Evolutionary conservation across 2,329 filamentous ascomycete genomes (phyloP).

Genomic region (Cadophora sp.): DNA sequence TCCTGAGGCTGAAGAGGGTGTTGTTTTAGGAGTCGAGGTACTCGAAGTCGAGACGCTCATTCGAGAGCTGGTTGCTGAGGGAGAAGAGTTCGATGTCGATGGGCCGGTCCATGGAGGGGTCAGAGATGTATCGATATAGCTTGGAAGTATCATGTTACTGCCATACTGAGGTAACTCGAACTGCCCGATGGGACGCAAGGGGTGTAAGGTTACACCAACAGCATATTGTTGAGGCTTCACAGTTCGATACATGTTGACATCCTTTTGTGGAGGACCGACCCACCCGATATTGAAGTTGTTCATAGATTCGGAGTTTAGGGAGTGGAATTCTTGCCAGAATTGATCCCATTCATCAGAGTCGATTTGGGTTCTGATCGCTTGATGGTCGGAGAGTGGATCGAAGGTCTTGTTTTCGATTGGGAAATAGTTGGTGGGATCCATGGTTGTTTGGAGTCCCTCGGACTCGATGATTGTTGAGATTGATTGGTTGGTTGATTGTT

Average conservation of each 20-base stretch:
- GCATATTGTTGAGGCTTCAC: not conserved
- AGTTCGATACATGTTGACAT: not conserved
- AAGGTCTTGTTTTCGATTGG: not conserved
- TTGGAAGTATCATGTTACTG: not conserved
- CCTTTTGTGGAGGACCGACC: not conserved
- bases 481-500: not conserved
- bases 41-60: not conserved
- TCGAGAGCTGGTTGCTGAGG: not conserved
- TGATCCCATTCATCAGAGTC: conserved; percentile 9
- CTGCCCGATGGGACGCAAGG: not conserved
- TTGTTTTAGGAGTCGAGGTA: not conserved
- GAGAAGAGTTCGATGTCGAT: conserved; percentile 9
- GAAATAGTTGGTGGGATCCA: not conserved
- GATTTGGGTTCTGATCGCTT: conserved; percentile 11
- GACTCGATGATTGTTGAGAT: not conserved
- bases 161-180: not conserved
- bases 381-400: not conserved
- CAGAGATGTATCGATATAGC: not conserved
- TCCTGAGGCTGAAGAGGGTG: not conserved
- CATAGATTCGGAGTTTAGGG: not conserved
- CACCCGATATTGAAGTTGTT: not conserved
- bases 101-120: not conserved
- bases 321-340: conserved; percentile 13
- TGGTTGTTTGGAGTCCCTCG: not conserved
- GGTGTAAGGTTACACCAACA: not conserved